Percentiles rank a stretch among this genome's conserved stretches.
Conservation (phyloP, 208 protist genomes). For the Angomonas ambiguus region DNA sequence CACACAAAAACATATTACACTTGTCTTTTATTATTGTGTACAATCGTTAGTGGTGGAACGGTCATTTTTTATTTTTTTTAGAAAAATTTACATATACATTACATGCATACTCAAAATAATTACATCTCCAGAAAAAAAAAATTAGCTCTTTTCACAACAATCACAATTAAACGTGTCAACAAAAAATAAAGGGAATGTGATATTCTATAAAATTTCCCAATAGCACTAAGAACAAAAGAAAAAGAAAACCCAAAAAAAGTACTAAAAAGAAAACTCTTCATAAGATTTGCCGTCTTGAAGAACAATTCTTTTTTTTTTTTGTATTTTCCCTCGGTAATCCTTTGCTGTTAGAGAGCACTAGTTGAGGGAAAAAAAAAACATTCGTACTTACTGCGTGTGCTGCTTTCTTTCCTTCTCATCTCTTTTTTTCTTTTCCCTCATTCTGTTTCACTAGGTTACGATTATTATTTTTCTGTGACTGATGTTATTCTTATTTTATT, state of each 20-base stretch:
- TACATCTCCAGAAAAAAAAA: too few species aligned
- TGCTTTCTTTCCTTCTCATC: neutral
- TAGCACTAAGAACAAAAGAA: constrained; percentile 9
- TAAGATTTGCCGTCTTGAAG: neutral
- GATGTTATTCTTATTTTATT: neutral
- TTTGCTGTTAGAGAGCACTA: neutral
- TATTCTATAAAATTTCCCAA: too few species aligned
- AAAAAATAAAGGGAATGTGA: too few species aligned
- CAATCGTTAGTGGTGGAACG: neutral
- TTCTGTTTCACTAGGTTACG: neutral
- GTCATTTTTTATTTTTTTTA: neutral
- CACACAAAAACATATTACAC: too few species aligned
- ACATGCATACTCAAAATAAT: neutral
- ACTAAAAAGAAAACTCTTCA: constrained; percentile 16
- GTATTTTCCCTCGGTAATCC: constrained; percentile 3
- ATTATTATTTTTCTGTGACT: constrained; percentile 5
- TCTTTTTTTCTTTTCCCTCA: neutral
- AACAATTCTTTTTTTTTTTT: constrained; percentile 3
- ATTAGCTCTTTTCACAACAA: too few species aligned
- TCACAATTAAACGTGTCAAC: too few species aligned
- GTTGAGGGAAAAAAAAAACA: constrained; percentile 9
- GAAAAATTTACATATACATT: constrained; percentile 5
- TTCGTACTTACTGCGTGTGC: neutral
- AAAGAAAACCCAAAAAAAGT: neutral
- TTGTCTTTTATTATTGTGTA: neutral